Evolutionary conservation across 2,329 filamentous ascomycete species (phyloP).

Genomic region (Aspergillus nomiae): DNA sequence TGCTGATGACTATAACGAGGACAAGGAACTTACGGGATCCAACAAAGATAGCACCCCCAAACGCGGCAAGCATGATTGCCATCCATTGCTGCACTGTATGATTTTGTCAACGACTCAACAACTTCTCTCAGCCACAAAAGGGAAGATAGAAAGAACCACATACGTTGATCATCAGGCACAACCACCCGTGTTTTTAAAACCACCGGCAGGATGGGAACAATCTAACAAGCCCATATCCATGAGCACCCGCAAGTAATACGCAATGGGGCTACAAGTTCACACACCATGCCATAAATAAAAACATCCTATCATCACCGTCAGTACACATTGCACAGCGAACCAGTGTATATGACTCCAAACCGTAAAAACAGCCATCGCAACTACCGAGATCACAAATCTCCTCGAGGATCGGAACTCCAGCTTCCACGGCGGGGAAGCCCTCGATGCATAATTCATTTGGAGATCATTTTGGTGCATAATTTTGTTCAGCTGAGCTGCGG

Average conservation of each 20-base stretch:
- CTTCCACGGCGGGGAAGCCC: conserved; percentile 21
- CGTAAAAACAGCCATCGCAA: conserved; percentile 46
- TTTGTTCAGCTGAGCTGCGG: not conserved
- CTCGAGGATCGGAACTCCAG: conserved; percentile 41
- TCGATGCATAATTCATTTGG: not conserved
- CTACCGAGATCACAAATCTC: conserved; percentile 40
- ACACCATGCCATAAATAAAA: conserved; percentile 44
- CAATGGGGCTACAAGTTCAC: not conserved
- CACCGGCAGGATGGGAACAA: conserved; percentile 72
- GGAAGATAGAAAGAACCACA: conserved; percentile 25
- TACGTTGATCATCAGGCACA: conserved; percentile 45
- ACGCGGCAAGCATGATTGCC: conserved; percentile 69
- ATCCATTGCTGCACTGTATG: conserved; percentile 66
- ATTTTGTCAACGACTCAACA: not conserved
- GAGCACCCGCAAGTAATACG: not conserved
- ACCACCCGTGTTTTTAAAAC: conserved; percentile 48
- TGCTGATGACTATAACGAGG: not conserved
- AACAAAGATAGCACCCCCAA: conserved; percentile 65
- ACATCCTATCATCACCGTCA: conserved; percentile 32
- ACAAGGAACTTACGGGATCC: conserved; percentile 31
- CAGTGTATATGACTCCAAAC: conserved; percentile 24
- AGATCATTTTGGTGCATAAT: not conserved
- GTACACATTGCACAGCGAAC: not conserved
- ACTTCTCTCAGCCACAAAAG: not conserved
- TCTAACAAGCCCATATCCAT: conserved; percentile 27